These are phyloP conservation scores for Podospora pseudocomata DNA, from an alignment of 495 filamentous ascomycete species.

Conservation along the genomic window DNA sequence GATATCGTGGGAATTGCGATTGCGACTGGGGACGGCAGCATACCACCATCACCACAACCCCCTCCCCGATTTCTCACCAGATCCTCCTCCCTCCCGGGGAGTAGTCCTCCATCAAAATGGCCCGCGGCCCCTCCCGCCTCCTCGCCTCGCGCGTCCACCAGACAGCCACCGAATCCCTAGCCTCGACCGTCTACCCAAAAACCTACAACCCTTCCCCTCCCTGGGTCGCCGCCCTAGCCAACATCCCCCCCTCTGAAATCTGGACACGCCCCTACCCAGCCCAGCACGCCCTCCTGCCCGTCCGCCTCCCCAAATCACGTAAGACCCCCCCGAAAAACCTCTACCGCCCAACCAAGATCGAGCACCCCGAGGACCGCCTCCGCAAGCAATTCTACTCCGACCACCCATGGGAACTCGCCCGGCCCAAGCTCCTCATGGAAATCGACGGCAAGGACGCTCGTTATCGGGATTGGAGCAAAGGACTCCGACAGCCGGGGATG, in stretches of 20 bases:
- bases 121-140: conserved; percentile 53
- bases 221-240: conserved; percentile 71
- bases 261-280: conserved; percentile 65
- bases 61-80: background rate
- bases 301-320: conserved; percentile 28
- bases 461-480: conserved; percentile 71
- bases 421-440: conserved; percentile 81
- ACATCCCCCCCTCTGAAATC: conserved; percentile 76
- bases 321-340: conserved; percentile 54
- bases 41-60: background rate
- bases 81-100: background rate
- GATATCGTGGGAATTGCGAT: background rate
- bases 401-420: conserved; percentile 95
- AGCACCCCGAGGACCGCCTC: conserved; percentile 81
- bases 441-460: conserved; percentile 75
- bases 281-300: conserved; percentile 42
- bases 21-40: background rate
- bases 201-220: conserved; percentile 47
- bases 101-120: conserved; percentile 14
- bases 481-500: conserved; percentile 72
- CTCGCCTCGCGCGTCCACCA: conserved; percentile 69
- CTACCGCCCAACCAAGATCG: conserved; percentile 73
- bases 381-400: conserved; percentile 80
- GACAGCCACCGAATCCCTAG: conserved; percentile 56
- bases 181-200: conserved; percentile 39